Evolutionary conservation across 257 asterid species (phyloP).

Genomic region (Solanum pinnatisectum): DNA sequence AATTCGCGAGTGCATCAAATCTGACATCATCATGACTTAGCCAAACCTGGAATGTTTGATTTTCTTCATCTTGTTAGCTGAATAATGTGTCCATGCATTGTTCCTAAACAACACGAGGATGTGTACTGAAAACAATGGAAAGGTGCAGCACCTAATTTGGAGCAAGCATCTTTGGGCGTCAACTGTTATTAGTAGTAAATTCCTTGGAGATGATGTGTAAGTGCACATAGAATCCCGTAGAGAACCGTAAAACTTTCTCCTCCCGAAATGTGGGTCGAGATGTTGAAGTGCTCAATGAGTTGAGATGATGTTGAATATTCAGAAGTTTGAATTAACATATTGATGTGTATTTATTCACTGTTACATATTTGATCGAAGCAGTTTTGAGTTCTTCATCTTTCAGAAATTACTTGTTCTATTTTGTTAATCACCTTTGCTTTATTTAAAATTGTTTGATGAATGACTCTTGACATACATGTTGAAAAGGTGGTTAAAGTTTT

Average conservation of each 20-base stretch:
- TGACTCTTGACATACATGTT: not conserved
- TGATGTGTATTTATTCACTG: too few species aligned
- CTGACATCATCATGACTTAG: not conserved
- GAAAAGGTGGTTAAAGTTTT: not conserved
- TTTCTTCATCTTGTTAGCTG: not conserved
- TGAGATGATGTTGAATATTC: not conserved
- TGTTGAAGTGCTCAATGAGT: not conserved
- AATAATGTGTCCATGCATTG: not conserved
- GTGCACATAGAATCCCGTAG: not conserved
- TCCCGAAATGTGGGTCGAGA: not conserved
- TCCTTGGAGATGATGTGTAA: not conserved
- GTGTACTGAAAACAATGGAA: not conserved
- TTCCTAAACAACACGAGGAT: not conserved
- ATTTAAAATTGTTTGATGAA: not conserved
- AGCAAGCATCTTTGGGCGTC: not conserved
- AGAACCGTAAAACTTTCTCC: not conserved
- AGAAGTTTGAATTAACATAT: not conserved
- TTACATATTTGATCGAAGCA: not conserved
- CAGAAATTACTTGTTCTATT: not conserved
- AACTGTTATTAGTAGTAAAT: not conserved
- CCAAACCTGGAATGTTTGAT: not conserved
- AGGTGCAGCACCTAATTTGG: not conserved
- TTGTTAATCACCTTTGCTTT: not conserved
- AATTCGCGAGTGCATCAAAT: constrained; percentile 11
- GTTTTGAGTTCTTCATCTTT: not conserved